Base-by-base conservation (phyloP, 1,284 basidiomycete species). In the Trichosporon ovoides region DNA sequence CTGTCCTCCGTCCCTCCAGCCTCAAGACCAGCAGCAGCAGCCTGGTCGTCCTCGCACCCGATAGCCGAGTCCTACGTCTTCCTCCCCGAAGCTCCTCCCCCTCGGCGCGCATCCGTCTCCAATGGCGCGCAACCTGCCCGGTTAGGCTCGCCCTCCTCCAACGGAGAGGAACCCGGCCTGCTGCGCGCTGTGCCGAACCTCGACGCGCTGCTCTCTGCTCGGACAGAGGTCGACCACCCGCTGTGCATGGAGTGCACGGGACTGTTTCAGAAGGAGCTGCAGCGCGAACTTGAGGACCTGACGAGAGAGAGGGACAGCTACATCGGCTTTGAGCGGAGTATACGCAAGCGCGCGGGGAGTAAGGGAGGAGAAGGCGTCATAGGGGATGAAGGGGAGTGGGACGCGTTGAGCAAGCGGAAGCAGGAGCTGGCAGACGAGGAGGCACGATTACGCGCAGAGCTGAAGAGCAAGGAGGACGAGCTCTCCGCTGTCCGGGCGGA, bases 201-300 rank as follows among this genome's bases (percentile, higher is more conserved):
- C 34, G 88, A 93, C 71, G 85, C 87, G 68, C 77, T 93, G 40
- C 80, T 94, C 24, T 89, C 89, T 3, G 84, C 85, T 52, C 81
- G 86, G 40, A 89, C 90, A 51, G 87, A 91, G 43, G 83, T 96
- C 53, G 91, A 95, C 74, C 95, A 98, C 75, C 96, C 96, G 3
- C 82, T 99, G 10, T 99, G 96, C 73, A 85, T 87, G 1, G 92
- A 96, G 70, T 99, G 96, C 75, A 91, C 93, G 2, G 86, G 89
- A 68, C 83, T 88, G 55, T 78, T 97, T 43, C 83, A 95, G 46
- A 81, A 82, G 3, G 84, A 85, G 33, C 84, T 98, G 55, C 86
- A 88, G 67, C 83, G 84, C 40, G 87, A 93, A 70, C 82, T 97
- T 11, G 91, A 96, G 58, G 89, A 96, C 77, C 87, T 88, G 3